Conservation (phyloP, 2,329 filamentous ascomycete genomes). For the Nemania sp. region DNA sequence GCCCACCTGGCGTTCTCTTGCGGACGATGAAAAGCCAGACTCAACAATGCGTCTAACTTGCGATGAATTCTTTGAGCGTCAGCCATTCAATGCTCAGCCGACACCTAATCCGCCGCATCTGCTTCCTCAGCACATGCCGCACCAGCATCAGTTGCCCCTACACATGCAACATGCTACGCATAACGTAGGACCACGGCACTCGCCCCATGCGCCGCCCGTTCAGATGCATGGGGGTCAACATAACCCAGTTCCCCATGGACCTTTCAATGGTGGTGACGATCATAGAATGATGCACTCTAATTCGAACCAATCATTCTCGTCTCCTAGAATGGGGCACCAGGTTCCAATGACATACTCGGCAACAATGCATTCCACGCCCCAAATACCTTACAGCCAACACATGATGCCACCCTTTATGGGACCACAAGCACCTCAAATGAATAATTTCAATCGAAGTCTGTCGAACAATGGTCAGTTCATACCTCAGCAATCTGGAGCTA, state of each 20-base stretch:
- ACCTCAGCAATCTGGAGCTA: conserved; percentile 68
- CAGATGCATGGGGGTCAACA: conserved; percentile 77
- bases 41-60: conserved; percentile 70
- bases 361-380: conserved; percentile 68
- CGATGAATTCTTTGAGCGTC: conserved; percentile 75
- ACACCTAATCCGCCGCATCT: conserved; percentile 71
- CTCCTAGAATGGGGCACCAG: conserved; percentile 75
- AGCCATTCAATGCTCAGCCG: conserved; percentile 62
- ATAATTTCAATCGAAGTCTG: conserved; percentile 68
- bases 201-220: conserved; percentile 76
- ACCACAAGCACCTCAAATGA: conserved; percentile 70
- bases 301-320: conserved; percentile 82
- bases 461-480: conserved; percentile 75
- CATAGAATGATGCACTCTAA: conserved; percentile 88
- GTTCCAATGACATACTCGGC: conserved; percentile 70
- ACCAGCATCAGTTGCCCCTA: conserved; percentile 81
- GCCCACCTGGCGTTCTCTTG: conserved; percentile 78
- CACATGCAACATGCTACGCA: conserved; percentile 78
- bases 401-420: conserved; percentile 73
- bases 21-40: conserved; percentile 70
- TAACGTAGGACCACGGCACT: conserved; percentile 67
- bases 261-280: conserved; percentile 76
- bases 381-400: conserved; percentile 72
- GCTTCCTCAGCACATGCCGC: conserved; percentile 68
- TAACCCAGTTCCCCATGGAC: conserved; percentile 63